Conservation (phyloP, 805 yeast genomes). For the Candida insectorum region DNA sequence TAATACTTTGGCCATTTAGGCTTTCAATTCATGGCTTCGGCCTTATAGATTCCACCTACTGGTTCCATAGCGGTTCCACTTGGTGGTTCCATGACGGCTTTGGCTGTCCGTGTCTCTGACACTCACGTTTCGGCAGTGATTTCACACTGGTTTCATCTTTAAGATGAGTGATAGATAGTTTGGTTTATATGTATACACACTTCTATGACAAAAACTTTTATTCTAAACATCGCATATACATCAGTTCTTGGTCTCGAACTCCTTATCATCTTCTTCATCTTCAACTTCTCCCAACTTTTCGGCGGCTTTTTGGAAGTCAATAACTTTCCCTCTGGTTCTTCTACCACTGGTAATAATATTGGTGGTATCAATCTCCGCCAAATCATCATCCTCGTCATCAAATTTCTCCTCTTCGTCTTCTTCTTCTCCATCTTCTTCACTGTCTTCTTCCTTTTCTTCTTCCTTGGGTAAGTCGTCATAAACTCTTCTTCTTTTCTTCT, state of each 20-base stretch:
- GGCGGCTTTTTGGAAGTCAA: slow-evolving; percentile 81
- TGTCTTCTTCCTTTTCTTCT: slow-evolving; percentile 40
- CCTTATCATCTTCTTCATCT: slow-evolving; percentile 37
- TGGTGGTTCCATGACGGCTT: too few species aligned
- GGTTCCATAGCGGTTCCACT: too few species aligned
- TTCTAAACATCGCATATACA: too few species aligned
- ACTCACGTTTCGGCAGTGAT: too few species aligned
- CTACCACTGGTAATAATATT: slow-evolving; percentile 83
- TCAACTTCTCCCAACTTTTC: slow-evolving; percentile 55
- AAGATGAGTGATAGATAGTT: too few species aligned
- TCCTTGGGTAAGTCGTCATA: slow-evolving; percentile 54
- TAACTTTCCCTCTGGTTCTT: slow-evolving; percentile 86
- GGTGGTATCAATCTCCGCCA: slow-evolving; percentile 73
- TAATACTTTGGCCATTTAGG: too few species aligned
- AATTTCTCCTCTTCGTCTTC: slow-evolving; percentile 44
- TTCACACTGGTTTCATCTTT: too few species aligned
- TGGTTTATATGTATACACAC: slow-evolving; percentile 4
- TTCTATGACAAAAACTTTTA: slow-evolving; percentile 1
- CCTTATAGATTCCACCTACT: too few species aligned
- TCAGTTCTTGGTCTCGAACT: slow-evolving; percentile 12
- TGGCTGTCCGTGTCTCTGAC: too few species aligned
- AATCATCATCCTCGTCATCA: slow-evolving; percentile 61
- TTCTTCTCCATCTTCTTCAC: slow-evolving; percentile 46
- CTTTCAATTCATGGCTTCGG: too few species aligned
- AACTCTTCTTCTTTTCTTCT: slow-evolving; percentile 57